Conservation (phyloP, 345 rosid genomes). For the Rhodomyrtus tomentosa region DNA sequence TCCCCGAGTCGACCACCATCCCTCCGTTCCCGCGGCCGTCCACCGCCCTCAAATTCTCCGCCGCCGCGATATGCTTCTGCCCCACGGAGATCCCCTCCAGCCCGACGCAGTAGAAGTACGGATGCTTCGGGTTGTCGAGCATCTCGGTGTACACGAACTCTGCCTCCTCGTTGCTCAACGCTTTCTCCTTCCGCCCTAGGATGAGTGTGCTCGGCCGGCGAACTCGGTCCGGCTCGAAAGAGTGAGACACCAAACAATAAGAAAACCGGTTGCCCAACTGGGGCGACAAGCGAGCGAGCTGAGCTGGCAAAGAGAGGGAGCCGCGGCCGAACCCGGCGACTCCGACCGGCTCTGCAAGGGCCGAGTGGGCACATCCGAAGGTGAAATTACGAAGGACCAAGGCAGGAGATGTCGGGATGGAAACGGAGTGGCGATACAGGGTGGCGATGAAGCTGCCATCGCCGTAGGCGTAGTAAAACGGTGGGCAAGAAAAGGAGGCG, state of each 20-base stretch:
- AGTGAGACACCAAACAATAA: slow-evolving; percentile 80
- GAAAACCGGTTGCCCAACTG: slow-evolving; percentile 73
- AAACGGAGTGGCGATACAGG: slow-evolving; percentile 45
- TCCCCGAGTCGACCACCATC: slow-evolving; percentile 85
- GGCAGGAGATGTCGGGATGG: slow-evolving; percentile 34
- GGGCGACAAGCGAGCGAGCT: slow-evolving; percentile 52
- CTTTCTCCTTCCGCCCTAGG: slow-evolving; percentile 42
- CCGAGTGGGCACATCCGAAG: slow-evolving; percentile 79
- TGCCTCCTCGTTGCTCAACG: not conserved
- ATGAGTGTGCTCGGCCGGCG: slow-evolving; percentile 81
- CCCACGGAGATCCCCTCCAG: slow-evolving; percentile 79
- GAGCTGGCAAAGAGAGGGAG: slow-evolving; percentile 69
- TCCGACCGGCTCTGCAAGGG: slow-evolving; percentile 87
- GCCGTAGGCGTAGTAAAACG: slow-evolving; percentile 86
- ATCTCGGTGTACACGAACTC: slow-evolving; percentile 44
- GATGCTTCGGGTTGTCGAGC: slow-evolving; percentile 74
- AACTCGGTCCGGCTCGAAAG: slow-evolving; percentile 58
- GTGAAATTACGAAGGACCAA: slow-evolving; percentile 49
- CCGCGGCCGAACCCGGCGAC: slow-evolving; percentile 97
- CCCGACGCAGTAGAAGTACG: slow-evolving; percentile 79
- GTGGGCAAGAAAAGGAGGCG: slow-evolving; percentile 54
- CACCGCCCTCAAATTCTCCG: slow-evolving; percentile 37
- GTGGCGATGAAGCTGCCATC: slow-evolving; percentile 77
- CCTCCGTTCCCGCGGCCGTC: slow-evolving; percentile 66
- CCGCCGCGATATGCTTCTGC: slow-evolving; percentile 51